Evolutionary conservation across 768 basidiomycete species (phyloP), one percentile per base, ranked within the genome.

Genomic region (Hydnomerulius pinastri): DNA sequence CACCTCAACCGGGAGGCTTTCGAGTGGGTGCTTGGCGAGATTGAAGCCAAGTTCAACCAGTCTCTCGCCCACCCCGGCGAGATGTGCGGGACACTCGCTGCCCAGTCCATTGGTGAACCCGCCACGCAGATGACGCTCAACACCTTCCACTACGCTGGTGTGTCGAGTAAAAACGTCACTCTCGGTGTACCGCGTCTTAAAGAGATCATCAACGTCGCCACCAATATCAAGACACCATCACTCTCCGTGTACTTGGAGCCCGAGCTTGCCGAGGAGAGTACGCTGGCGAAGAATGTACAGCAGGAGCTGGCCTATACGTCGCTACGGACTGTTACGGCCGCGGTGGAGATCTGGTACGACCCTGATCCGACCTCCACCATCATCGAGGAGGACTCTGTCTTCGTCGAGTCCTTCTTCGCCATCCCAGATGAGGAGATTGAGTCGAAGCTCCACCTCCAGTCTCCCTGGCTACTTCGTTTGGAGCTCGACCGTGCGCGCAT

Each of bases 61-160:
- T 89, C 97, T 3, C 60, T 96, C 2, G 93, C 83, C 9, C 89
- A 97, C 61, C 92, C 97, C 0, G 95, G 96, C 38, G 97, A 98
- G 72, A 99, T 99, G 97, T 98, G 97, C 57, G 97, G 97, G 37
- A 97, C 94, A 0, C 81, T 98, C 18, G 89, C 96, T 30, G 97
- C 97, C 1, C 97, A 99, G 73, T 98, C 97, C 0, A 99, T 98
- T 57, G 97, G 97, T 70, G 97, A 98, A 76, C 97, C 97, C 0
- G 97, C 97, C 4, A 99, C 97, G 1, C 97, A 99, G 73, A 98
- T 99, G 97, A 98, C 97, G 6, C 72, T 99, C 51, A 99, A 99
- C 70, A 98, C 96, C 0, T 99, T 98, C 90, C 97, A 99, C 72
- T 98, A 98, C 68, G 97, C 97, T 53, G 97, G 97, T 86, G 97